Evolutionary conservation across 1,284 basidiomycete genomes (phyloP).

Genomic region (Tremellales sp.): DNA sequence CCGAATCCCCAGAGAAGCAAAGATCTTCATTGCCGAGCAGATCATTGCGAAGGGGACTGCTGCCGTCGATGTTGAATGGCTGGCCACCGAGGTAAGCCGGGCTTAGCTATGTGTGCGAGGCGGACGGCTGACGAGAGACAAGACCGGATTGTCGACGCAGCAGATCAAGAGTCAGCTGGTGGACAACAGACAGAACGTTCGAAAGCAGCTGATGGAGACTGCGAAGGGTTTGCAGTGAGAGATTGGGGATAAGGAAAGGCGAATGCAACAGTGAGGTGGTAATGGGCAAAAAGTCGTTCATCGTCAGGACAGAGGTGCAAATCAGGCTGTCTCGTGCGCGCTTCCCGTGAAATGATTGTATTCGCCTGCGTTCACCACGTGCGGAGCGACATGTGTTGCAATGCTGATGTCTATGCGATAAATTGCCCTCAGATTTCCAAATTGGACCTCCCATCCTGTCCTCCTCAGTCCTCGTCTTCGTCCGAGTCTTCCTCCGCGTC

Average conservation of each 20-base stretch:
- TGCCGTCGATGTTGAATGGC: slow-evolving; percentile 16
- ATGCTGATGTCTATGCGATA: too few species aligned
- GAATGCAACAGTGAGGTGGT: neutral
- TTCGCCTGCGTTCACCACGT: too few species aligned
- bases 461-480: slow-evolving; percentile 18
- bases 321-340: too few species aligned
- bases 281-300: neutral
- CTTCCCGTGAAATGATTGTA: too few species aligned
- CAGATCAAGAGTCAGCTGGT: slow-evolving; percentile 32
- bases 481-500: slow-evolving; percentile 13
- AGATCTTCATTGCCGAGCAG: slow-evolving; percentile 18
- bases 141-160: slow-evolving; percentile 31
- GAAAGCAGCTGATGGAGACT: slow-evolving; percentile 22
- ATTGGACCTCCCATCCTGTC: too few species aligned
- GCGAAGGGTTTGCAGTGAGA: slow-evolving; percentile 14
- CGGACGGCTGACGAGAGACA: neutral
- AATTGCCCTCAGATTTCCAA: too few species aligned
- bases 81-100: slow-evolving; percentile 20
- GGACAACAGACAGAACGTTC: slow-evolving; percentile 28
- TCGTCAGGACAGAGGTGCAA: neutral
- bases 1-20: slow-evolving; percentile 15
- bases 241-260: neutral
- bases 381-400: too few species aligned
- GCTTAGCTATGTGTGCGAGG: neutral
- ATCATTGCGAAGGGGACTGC: slow-evolving; percentile 22